These are phyloP conservation scores for Knoxdaviesia capensis DNA, from an alignment of 2,329 filamentous ascomycete genomes.

Conservation along the genomic window DNA sequence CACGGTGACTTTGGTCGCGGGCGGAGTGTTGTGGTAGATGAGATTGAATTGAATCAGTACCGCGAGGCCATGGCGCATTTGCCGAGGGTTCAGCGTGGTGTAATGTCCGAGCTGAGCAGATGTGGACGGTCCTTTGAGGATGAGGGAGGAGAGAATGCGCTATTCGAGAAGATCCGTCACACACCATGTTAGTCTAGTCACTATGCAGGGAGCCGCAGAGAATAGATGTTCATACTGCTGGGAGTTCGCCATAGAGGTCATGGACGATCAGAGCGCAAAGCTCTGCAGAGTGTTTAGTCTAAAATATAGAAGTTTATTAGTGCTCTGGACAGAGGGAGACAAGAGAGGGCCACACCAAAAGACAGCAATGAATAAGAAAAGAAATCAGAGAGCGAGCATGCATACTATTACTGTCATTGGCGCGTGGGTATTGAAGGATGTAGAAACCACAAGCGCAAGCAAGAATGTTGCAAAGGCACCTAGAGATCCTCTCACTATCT, in stretches of 20 bases:
- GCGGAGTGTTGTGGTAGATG: conserved; percentile 49
- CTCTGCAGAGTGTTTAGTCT: conserved; percentile 62
- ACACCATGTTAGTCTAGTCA: too few species aligned
- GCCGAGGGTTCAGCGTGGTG: conserved; percentile 51
- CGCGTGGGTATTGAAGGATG: too few species aligned
- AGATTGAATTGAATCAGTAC: conserved; percentile 81
- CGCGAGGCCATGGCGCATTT: conserved; percentile 63
- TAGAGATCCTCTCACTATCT: conserved; percentile 63
- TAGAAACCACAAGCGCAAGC: too few species aligned
- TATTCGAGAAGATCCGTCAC: conserved; percentile 15
- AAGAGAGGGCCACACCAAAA: too few species aligned
- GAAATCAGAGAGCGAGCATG: too few species aligned
- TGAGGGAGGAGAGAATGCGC: conserved; percentile 68
- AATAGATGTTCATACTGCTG: conserved; percentile 44
- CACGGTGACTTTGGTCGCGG: conserved; percentile 41
- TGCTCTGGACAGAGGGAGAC: too few species aligned
- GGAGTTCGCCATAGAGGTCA: conserved; percentile 79
- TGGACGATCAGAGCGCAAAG: conserved; percentile 79
- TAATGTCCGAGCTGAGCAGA: conserved; percentile 48
- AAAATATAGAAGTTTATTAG: neutral
- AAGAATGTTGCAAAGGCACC: conserved; percentile 20
- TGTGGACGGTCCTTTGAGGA: conserved; percentile 59
- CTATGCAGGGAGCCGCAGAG: too few species aligned
- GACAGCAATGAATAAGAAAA: too few species aligned
- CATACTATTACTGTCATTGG: too few species aligned